Evolutionary conservation across 2,329 filamentous ascomycete genomes (phyloP).

Genomic region (Incumbomyces delicatus): DNA sequence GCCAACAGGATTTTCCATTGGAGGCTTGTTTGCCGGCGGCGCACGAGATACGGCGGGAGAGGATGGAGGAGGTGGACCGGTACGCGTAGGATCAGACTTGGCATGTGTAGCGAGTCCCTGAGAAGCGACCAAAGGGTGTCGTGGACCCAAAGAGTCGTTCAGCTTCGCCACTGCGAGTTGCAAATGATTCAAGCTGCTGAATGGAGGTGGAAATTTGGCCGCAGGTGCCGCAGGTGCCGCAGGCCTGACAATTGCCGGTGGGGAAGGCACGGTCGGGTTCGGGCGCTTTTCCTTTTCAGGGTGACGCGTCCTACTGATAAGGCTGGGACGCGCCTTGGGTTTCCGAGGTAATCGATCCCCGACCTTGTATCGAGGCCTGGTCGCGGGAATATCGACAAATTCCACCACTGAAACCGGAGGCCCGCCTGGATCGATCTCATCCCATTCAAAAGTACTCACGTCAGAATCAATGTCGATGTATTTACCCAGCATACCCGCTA

Average conservation of each 20-base stretch:
- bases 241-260: neutral
- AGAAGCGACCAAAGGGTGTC: slow-evolving; percentile 2
- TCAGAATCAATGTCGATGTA: slow-evolving; percentile 40
- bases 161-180: slow-evolving; percentile 2
- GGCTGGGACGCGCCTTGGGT: slow-evolving; percentile 4
- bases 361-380: slow-evolving; percentile 18
- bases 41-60: neutral
- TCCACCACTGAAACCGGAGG: slow-evolving; percentile 28
- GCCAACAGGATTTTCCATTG: neutral
- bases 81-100: slow-evolving; percentile 1
- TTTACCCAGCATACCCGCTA: slow-evolving; percentile 38
- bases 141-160: neutral
- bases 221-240: neutral
- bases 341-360: slow-evolving; percentile 7
- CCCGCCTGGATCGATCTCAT: slow-evolving; percentile 49
- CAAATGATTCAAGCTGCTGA: neutral
- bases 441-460: slow-evolving; percentile 51
- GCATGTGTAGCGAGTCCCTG: neutral
- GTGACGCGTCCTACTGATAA: slow-evolving; percentile 8
- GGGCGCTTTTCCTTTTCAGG: slow-evolving; percentile 14
- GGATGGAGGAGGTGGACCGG: neutral
- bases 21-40: neutral
- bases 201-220: neutral
- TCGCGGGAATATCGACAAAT: slow-evolving; percentile 20
- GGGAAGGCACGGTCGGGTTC: slow-evolving; percentile 3